These are phyloP conservation scores for Suillus ampliporus DNA, from an alignment of 768 basidiomycete genomes.

Conservation along the genomic window DNA sequence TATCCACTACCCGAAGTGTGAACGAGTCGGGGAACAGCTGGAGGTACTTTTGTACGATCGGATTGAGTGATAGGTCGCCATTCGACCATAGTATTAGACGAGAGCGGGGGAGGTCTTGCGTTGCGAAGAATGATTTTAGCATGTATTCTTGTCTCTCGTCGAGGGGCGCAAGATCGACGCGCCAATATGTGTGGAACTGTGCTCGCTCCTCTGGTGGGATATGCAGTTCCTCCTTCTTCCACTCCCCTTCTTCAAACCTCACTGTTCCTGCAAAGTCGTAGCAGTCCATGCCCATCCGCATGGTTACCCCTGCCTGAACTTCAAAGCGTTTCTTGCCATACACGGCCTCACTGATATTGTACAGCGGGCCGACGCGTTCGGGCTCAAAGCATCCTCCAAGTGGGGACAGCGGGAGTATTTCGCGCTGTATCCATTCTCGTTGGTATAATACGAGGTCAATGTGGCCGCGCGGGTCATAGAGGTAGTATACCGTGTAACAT, in stretches of 20 bases:
- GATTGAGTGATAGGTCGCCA: slow-evolving; percentile 64
- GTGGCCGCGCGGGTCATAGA: slow-evolving; percentile 74
- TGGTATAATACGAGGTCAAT: slow-evolving; percentile 83
- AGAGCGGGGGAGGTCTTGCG: slow-evolving; percentile 71
- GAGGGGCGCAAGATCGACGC: slow-evolving; percentile 82
- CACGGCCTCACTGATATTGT: slow-evolving; percentile 69
- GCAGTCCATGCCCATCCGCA: slow-evolving; percentile 87
- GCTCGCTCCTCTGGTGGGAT: slow-evolving; percentile 52
- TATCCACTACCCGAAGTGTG: slow-evolving; percentile 68
- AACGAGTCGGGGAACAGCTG: slow-evolving; percentile 72
- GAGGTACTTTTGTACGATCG: slow-evolving; percentile 66
- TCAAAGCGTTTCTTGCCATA: slow-evolving; percentile 70
- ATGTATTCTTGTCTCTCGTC: slow-evolving; percentile 85
- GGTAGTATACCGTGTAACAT: slow-evolving; percentile 47
- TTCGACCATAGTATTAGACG: slow-evolving; percentile 94
- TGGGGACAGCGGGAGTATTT: slow-evolving; percentile 68
- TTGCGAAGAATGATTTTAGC: slow-evolving; percentile 92
- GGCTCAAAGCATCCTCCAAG: slow-evolving; percentile 79
- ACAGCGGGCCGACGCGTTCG: slow-evolving; percentile 59
- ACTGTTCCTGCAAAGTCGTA: slow-evolving; percentile 91
- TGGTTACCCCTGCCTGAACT: slow-evolving; percentile 79
- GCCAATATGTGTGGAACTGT: slow-evolving; percentile 94
- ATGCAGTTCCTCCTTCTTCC: slow-evolving; percentile 12
- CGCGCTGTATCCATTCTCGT: slow-evolving; percentile 72
- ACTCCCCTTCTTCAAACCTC: slow-evolving; percentile 30